Percentiles rank a stretch among this genome's conserved stretches.
Conservation (phyloP, 2,329 filamentous ascomycete genomes). For the Dendryphion nanum region DNA sequence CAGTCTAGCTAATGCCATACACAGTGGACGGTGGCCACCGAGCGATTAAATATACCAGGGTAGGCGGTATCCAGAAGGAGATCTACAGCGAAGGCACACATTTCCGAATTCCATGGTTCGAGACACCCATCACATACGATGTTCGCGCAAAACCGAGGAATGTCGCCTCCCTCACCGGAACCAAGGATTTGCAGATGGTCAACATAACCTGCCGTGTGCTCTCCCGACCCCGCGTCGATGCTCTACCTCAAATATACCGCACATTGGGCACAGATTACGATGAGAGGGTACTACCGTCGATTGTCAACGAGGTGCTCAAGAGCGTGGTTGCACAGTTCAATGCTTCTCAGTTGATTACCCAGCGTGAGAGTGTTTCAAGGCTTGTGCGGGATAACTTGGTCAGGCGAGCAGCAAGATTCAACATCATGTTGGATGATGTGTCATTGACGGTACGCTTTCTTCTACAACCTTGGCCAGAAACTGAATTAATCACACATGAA, state of each 20-base stretch:
- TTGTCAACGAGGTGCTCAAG: slow-evolving; percentile 99
- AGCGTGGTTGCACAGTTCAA: slow-evolving; percentile 98
- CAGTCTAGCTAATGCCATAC: no score
- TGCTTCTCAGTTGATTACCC: slow-evolving; percentile 96
- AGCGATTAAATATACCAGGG: slow-evolving; percentile 94
- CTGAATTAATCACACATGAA: slow-evolving; percentile 18
- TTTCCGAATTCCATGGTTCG: slow-evolving; percentile 92
- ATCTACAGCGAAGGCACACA: slow-evolving; percentile 99
- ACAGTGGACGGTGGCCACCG: slow-evolving; percentile 94
- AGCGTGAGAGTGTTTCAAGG: slow-evolving; percentile 92
- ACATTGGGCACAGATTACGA: slow-evolving; percentile 96
- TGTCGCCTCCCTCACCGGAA: slow-evolving; percentile 93
- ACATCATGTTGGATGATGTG: slow-evolving; percentile 96
- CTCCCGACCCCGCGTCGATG: slow-evolving; percentile 80
- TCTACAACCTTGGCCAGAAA: neutral
- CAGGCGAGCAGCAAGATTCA: slow-evolving; percentile 88
- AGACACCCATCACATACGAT: slow-evolving; percentile 95
- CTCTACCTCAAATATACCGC: slow-evolving; percentile 94
- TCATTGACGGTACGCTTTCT: slow-evolving; percentile 76
- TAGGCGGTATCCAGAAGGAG: slow-evolving; percentile 91
- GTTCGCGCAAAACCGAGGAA: slow-evolving; percentile 97
- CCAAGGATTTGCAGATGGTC: slow-evolving; percentile 99
- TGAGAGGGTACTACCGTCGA: slow-evolving; percentile 94
- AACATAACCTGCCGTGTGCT: slow-evolving; percentile 99
- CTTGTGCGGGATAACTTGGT: slow-evolving; percentile 92